These are phyloP conservation scores for Dittrichia graveolens DNA, from an alignment of 129 eudicot species.

Conservation along the genomic window DNA sequence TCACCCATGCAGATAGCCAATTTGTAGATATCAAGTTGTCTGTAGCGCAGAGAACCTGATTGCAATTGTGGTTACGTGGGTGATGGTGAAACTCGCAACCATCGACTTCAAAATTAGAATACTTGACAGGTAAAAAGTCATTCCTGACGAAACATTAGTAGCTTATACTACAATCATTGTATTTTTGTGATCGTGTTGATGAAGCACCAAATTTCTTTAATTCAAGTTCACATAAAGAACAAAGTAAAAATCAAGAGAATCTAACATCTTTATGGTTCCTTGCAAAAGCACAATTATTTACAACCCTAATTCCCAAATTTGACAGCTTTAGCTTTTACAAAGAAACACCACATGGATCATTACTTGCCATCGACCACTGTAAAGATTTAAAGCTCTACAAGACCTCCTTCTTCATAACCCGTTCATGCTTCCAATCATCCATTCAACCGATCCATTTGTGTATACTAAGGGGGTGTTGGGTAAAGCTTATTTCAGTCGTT, in stretches of 20 bases:
- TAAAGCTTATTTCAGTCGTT: no score
- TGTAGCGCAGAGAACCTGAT: no score
- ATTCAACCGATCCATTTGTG: constrained; percentile 1
- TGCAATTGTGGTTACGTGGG: no score
- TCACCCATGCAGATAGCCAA: no score
- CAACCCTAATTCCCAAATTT: constrained; percentile 24
- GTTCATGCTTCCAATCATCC: no score
- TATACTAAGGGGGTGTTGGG: no score
- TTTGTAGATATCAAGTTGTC: no score
- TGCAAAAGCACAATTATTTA: no score
- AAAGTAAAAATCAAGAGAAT: constrained; percentile 30
- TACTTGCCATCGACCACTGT: constrained; percentile 1
- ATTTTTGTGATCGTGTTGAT: constrained; percentile 16
- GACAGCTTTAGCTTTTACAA: constrained; percentile 18
- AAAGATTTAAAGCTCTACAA: constrained; percentile 19
- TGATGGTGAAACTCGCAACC: no score
- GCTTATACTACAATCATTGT: background rate
- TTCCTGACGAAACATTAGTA: background rate
- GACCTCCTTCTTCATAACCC: constrained; percentile 16
- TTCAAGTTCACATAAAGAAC: constrained; percentile 27
- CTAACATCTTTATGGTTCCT: no score
- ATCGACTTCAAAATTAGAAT: background rate
- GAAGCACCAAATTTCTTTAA: constrained; percentile 29
- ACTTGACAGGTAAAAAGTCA: background rate
- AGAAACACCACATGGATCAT: background rate